Evolutionary conservation across 177 flowering plant genomes (phyloP).

Genomic region (Tripterygium wilfordii): DNA sequence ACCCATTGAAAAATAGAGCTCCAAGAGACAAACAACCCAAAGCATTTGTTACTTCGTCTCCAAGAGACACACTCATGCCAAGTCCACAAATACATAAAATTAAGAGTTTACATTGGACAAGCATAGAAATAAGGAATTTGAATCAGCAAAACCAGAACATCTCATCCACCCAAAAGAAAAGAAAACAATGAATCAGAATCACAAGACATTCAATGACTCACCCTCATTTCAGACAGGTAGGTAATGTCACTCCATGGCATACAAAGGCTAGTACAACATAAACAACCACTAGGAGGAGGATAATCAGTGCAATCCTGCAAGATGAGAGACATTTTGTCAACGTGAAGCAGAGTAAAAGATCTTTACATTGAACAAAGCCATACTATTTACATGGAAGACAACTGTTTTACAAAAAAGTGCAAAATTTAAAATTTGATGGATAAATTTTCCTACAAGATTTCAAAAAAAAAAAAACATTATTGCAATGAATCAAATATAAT

Average conservation of each 20-base stretch:
- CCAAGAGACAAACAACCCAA: not conserved
- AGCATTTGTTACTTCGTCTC: constrained; percentile 5
- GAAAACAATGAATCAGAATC: constrained; percentile 1
- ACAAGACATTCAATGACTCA: not conserved
- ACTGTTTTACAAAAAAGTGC: no score
- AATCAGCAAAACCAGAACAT: not conserved
- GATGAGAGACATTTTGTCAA: constrained; percentile 7
- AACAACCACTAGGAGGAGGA: constrained; percentile 52
- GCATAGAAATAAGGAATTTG: not conserved
- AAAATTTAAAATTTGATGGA: no score
- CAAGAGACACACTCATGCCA: not conserved
- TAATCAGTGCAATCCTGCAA: constrained; percentile 61
- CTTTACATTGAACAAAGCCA: not conserved
- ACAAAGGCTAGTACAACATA: constrained; percentile 65
- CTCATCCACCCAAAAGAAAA: not conserved
- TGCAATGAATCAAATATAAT: not conserved
- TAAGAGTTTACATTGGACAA: constrained; percentile 3
- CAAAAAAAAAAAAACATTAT: not conserved
- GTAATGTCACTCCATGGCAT: constrained; percentile 72
- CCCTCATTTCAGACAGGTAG: constrained; percentile 46
- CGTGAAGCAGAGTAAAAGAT: not conserved
- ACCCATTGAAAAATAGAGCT: not conserved
- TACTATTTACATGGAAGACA: no score
- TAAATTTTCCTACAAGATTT: not conserved
- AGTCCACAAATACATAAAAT: not conserved